phyloP scores from a whole-genome alignment of 495 filamentous ascomycete genomes.

The Astrocystis sublimbata region DNA sequence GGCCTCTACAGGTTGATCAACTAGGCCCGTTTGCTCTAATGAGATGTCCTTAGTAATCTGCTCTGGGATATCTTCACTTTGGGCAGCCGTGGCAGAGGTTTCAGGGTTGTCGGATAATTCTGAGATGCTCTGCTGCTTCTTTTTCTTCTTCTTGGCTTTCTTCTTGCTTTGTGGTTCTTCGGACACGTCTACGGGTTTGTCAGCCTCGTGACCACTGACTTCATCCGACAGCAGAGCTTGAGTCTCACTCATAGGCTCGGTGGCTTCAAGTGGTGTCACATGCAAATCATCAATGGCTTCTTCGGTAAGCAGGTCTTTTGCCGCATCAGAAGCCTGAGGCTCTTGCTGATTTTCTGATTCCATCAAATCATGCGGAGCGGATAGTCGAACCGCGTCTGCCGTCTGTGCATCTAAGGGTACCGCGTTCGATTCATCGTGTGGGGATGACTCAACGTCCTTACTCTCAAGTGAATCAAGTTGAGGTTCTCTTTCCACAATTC shows the following conservation, averaged over 20 bases:
- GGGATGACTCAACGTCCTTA: not conserved
- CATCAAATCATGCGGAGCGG: slow-evolving; percentile 19
- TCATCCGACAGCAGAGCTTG: slow-evolving; percentile 18
- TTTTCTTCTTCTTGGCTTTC: slow-evolving; percentile 29
- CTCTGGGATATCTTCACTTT: slow-evolving; percentile 1
- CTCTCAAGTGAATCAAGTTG: not conserved
- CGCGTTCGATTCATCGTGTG: not conserved
- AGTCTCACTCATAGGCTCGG: slow-evolving; percentile 12
- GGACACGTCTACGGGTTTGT: slow-evolving; percentile 5
- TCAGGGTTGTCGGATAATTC: slow-evolving; percentile 18
- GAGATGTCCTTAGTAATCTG: not conserved
- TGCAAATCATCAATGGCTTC: slow-evolving; percentile 16
- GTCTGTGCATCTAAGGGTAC: not conserved
- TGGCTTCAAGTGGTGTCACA: slow-evolving; percentile 16
- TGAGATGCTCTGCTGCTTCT: slow-evolving; percentile 20
- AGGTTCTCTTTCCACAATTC: not conserved
- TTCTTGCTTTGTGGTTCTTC: slow-evolving; percentile 23
- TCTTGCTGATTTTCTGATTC: slow-evolving; percentile 21
- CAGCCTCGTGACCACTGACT: slow-evolving; percentile 11
- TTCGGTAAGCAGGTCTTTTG: slow-evolving; percentile 12
- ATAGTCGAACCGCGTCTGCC: not conserved
- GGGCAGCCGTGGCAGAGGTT: not conserved
- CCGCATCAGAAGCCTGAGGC: slow-evolving; percentile 19
- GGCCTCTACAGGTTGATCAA: not conserved
- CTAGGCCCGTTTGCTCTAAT: not conserved